phyloP scores from a whole-genome alignment of 345 rosid species.

The Gossypium arboreum region DNA sequence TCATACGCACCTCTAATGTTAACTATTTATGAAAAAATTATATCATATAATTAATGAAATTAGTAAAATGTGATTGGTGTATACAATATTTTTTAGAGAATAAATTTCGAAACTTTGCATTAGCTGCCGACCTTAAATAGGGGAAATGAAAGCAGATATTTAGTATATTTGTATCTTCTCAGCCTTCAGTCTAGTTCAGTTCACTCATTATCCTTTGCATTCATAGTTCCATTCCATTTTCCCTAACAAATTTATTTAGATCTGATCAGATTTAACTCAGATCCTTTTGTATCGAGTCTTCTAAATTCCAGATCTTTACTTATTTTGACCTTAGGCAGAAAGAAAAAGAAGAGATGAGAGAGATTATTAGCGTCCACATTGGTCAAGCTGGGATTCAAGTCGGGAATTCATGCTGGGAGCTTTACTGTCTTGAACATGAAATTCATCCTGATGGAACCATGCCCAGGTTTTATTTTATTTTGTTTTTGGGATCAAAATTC shows the following conservation, averaged over 20 bases:
- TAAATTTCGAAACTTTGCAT: too few species aligned
- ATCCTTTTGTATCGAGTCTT: neutral
- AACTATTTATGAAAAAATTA: too few species aligned
- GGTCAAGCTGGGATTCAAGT: neutral
- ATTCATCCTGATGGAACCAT: conserved; percentile 4
- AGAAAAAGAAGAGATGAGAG: neutral
- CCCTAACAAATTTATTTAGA: neutral
- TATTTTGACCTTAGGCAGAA: conserved; percentile 18
- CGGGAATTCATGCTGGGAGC: neutral
- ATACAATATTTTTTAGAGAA: too few species aligned
- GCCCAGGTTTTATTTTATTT: conserved; percentile 10
- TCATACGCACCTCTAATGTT: too few species aligned
- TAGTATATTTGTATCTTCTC: neutral
- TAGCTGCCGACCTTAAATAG: too few species aligned
- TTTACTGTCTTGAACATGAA: conserved; percentile 1
- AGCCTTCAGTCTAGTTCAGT: neutral
- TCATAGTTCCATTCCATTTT: neutral
- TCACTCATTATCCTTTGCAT: neutral
- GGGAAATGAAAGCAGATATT: neutral
- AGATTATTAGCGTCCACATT: conserved; percentile 1
- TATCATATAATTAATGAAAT: too few species aligned
- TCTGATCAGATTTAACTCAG: neutral
- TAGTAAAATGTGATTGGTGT: too few species aligned
- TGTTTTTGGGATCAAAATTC: neutral
- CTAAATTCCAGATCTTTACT: neutral